Base-by-base conservation (phyloP, 2,329 filamentous ascomycete species). In the Microcyclospora pomicola region DNA sequence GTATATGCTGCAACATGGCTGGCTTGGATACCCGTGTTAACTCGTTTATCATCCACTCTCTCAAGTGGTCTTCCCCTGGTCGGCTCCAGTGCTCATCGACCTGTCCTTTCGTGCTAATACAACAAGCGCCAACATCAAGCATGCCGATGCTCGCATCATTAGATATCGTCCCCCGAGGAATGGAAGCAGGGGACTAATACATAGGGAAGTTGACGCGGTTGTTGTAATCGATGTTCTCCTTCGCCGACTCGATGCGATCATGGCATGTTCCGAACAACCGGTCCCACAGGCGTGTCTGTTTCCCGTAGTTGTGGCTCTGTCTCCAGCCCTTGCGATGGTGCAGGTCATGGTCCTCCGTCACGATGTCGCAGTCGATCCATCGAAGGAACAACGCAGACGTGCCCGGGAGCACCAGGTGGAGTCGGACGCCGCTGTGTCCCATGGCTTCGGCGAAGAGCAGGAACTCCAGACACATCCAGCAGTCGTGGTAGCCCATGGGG, bases 391-490 rank as follows among this genome's bases (percentile, higher is more conserved):
- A 59, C 14, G 45, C 55, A 19, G 62, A 37, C 0, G 59, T 55
- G 1, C 52, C 54, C 0, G 62, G 59, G 1, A 58, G 49, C 0
- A 50, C 53, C 0, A 51, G 42, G 31, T 56, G 51, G 5, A 65
- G 19, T 2, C 62, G 59, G 10, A 64, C 39, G 1, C 60, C 60
- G 28, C 53, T 59, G 33, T 63, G 60, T 2, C 60, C 60, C 14
- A 45, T 39, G 2, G 62, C 24, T 36, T 63, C 60, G 6, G 59
- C 46, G 42, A 55, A 65, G 2, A 60, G n/a, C n/a, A n/a, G n/a
- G n/a, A n/a, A n/a, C n/a, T n/a, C n/a, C n/a, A 64, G 56, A 42
- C 62, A 65, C 11, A 66, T 42, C 61, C 61, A 66, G 60, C 58
- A 63, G 29, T 64, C 61, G 33, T 65, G 65, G 40, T 66, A 66